Percentiles rank a stretch among this genome's conserved stretches.
Conservation (phyloP, 805 yeast species). For the Blastobotrys mokoenaii region DNA sequence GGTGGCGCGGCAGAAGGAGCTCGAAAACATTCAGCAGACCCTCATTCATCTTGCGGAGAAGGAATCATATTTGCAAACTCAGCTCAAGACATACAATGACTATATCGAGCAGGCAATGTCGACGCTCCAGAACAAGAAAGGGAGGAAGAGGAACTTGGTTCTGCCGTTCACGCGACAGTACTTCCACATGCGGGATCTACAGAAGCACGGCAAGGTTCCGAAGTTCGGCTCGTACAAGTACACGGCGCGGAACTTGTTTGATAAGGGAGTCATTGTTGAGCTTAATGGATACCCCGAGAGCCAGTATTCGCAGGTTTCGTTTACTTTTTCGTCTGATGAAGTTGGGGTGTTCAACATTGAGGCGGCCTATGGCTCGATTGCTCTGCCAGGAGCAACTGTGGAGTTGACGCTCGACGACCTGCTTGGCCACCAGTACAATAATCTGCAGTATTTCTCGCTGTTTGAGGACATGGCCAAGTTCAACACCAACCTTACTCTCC, state of each 20-base stretch:
- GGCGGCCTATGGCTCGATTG: conserved; percentile 53
- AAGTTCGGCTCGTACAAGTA: conserved; percentile 72
- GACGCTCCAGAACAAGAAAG: conserved; percentile 38
- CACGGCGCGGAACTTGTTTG: conserved; percentile 65
- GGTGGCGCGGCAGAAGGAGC: conserved; percentile 38
- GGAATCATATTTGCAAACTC: conserved; percentile 34
- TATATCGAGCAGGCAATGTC: conserved; percentile 45
- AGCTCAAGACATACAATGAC: conserved; percentile 35
- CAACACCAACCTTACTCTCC: conserved; percentile 58
- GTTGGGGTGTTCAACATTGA: conserved; percentile 69
- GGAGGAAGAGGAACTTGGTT: conserved; percentile 21
- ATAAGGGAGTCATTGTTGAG: conserved; percentile 57
- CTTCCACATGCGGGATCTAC: conserved; percentile 63
- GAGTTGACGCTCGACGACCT: conserved; percentile 63
- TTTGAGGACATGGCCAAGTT: conserved; percentile 64
- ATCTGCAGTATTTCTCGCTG: conserved; percentile 41
- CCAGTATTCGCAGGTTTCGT: conserved; percentile 57
- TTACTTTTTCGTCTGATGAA: conserved; percentile 68
- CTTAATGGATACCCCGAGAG: conserved; percentile 42
- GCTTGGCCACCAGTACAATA: conserved; percentile 66
- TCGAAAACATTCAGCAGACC: conserved; percentile 38
- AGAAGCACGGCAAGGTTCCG: conserved; percentile 57
- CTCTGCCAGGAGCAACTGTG: conserved; percentile 46
- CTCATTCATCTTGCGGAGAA: conserved; percentile 38
- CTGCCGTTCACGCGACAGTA: conserved; percentile 63